A percentile compares a stretch with the other conserved stretches of the same genome.
Evolutionary conservation across 2,329 filamentous ascomycete genomes (phyloP).

Genomic region (Fusarium sp.): DNA sequence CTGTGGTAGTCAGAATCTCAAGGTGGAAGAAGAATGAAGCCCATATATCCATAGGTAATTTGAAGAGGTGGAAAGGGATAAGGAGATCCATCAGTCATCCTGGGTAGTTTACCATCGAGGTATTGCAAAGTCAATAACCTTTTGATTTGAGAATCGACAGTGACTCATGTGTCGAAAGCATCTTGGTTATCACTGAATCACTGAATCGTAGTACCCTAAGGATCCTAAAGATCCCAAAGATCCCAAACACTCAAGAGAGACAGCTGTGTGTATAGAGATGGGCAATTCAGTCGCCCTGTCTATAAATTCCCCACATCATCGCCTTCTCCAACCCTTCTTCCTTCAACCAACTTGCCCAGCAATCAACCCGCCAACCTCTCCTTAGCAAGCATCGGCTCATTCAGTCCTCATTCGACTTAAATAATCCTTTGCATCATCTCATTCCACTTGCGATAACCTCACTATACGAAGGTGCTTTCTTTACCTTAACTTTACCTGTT

Average conservation of each 20-base stretch:
- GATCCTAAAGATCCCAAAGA: neutral
- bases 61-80: neutral
- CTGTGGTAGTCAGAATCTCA: too few relatives aligned
- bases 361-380: fast-evolving
- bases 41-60: fast-evolving
- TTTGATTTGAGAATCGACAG: neutral
- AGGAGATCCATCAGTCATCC: neutral
- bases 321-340: neutral
- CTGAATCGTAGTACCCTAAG: neutral
- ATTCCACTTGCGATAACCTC: neutral
- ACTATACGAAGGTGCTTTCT: neutral
- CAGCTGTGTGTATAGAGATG: neutral
- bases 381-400: neutral
- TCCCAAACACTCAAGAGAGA: neutral
- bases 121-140: neutral
- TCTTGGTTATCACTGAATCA: neutral
- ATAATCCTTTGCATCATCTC: fast-evolving
- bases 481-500: too few relatives aligned
- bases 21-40: neutral
- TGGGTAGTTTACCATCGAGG: fast-evolving
- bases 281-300: neutral
- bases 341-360: neutral
- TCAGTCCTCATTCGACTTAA: fast-evolving
- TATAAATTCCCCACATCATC: neutral
- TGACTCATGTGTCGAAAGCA: neutral